Percentiles rank a stretch among this genome's conserved stretches.
These are phyloP conservation scores for Wickerhamiella australiensis DNA, from an alignment of 805 yeast genomes.

Conservation along the genomic window DNA sequence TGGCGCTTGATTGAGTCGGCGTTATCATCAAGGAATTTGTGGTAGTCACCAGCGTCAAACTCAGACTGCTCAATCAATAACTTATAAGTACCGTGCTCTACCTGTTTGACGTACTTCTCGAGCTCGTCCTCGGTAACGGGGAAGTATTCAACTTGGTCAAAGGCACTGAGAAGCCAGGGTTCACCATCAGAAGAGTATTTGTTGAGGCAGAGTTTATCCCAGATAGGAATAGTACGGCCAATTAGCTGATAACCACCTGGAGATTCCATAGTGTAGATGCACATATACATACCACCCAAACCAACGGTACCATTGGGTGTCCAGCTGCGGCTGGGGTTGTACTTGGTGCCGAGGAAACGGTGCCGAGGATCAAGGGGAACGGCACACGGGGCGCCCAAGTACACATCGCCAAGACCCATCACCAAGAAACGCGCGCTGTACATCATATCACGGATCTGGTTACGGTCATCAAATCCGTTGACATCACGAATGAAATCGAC, in stretches of 20 bases:
- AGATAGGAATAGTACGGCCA: conserved; percentile 92
- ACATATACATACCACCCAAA: conserved; percentile 98
- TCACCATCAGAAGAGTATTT: conserved; percentile 33
- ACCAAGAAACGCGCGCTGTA: conserved; percentile 86
- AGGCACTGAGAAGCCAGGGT: conserved; percentile 88
- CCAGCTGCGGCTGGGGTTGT: conserved; percentile 90
- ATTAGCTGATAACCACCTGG: conserved; percentile 98
- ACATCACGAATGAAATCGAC: conserved; percentile 89
- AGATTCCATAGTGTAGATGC: conserved; percentile 94
- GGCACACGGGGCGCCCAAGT: conserved; percentile 97
- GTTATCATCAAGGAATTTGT: conserved; percentile 66
- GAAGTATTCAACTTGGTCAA: conserved; percentile 89
- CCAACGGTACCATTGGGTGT: conserved; percentile 97
- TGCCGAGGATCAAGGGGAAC: conserved; percentile 97
- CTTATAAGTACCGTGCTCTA: conserved; percentile 65
- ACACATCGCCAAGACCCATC: conserved; percentile 92
- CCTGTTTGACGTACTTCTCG: conserved; percentile 57
- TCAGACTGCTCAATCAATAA: conserved; percentile 65
- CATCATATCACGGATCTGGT: conserved; percentile 68
- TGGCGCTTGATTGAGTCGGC: conserved; percentile 49
- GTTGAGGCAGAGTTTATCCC: conserved; percentile 77
- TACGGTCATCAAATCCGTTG: conserved; percentile 58
- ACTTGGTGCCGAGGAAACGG: conserved; percentile 80
- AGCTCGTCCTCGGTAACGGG: conserved; percentile 81
- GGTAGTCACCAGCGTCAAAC: conserved; percentile 71